Evolutionary conservation across 148 eudicot species (phyloP).

Genomic region (Hydrangea macrophylla): DNA sequence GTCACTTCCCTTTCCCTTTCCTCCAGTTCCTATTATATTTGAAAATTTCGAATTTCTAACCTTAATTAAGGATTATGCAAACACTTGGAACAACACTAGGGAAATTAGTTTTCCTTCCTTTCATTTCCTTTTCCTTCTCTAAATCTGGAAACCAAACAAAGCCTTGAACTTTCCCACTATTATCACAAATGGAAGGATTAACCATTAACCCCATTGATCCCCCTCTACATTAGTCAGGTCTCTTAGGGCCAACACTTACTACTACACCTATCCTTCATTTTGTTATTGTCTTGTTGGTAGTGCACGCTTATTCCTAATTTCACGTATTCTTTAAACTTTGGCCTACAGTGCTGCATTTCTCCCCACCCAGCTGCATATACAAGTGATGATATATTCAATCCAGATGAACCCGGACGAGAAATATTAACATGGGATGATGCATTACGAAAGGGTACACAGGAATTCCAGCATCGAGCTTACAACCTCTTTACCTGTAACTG

Average conservation of each 20-base stretch:
- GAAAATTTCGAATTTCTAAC: too few relatives aligned
- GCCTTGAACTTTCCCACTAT: too few relatives aligned
- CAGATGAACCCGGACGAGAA: constrained; percentile 30
- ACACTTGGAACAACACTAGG: too few relatives aligned
- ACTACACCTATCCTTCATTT: neutral
- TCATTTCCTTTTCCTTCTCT: too few relatives aligned
- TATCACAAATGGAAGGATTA: too few relatives aligned
- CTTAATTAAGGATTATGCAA: too few relatives aligned
- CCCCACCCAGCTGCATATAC: constrained; percentile 24
- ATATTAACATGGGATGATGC: constrained; percentile 64
- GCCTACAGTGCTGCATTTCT: constrained; percentile 41
- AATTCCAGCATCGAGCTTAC: constrained; percentile 80
- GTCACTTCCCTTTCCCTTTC: too few relatives aligned
- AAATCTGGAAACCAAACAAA: too few relatives aligned
- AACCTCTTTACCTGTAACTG: constrained; percentile 89
- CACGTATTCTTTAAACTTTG: neutral
- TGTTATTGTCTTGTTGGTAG: neutral
- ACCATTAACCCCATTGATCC: too few relatives aligned
- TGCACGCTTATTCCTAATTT: neutral
- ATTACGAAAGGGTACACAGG: constrained; percentile 62
- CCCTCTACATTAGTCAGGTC: neutral
- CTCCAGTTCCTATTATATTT: too few relatives aligned
- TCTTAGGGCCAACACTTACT: neutral
- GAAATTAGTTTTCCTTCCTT: too few relatives aligned
- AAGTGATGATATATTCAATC: constrained; percentile 28